Conservation (phyloP, 345 rosid species). For the Isatis tinctoria region DNA sequence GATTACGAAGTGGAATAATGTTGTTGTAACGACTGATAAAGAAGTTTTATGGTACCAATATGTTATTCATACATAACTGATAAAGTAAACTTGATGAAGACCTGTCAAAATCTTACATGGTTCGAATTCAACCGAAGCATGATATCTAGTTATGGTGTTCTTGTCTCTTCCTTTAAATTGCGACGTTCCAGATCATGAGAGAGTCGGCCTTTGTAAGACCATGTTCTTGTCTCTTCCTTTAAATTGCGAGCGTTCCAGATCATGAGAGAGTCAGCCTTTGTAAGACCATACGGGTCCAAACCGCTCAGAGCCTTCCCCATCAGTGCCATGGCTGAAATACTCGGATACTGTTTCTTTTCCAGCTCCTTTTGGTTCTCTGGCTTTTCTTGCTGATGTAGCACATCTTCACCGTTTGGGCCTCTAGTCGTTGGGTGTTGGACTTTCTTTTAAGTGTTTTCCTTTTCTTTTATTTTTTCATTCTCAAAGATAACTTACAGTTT, state of each 20-base stretch:
- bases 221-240: background rate
- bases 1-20: background rate
- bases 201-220: too few species aligned
- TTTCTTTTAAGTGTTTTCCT: too few species aligned
- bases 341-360: constrained; percentile 65
- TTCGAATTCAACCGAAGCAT: background rate
- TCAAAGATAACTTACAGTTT: too few species aligned
- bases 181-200: too few species aligned
- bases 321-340: constrained; percentile 96
- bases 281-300: constrained; percentile 50
- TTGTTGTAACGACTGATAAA: background rate
- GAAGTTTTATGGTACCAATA: background rate
- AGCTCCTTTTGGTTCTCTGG: constrained; percentile 41
- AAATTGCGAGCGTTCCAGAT: constrained; percentile 58
- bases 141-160: background rate
- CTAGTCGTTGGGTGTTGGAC: too few species aligned
- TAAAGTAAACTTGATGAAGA: too few species aligned
- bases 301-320: constrained; percentile 85
- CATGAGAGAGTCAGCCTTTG: constrained; percentile 44
- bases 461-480: too few species aligned
- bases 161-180: constrained; percentile 1
- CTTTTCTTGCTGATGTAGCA: too few species aligned
- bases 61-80: background rate
- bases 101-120: constrained; percentile 4
- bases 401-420: too few species aligned